Percentiles rank a stretch among this genome's conserved stretches.
Conservation (phyloP, 495 filamentous ascomycete genomes). For the Penicillium atrosanguineum region DNA sequence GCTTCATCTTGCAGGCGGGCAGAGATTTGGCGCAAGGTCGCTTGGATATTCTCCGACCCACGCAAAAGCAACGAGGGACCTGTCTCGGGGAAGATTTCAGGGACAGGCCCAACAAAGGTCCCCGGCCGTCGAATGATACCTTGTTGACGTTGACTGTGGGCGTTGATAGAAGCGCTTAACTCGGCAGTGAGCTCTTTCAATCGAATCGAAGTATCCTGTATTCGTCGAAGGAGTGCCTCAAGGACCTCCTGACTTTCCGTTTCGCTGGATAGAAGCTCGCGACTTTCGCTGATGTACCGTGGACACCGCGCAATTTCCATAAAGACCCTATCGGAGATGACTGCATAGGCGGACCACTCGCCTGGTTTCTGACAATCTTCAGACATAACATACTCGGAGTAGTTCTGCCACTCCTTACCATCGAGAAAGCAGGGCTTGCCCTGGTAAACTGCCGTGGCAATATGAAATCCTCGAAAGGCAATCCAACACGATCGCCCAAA, state of each 20-base stretch:
- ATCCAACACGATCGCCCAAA: slow-evolving; percentile 30
- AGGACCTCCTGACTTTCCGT: neutral
- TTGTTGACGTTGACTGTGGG: slow-evolving; percentile 24
- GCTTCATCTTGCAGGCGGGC: slow-evolving; percentile 9
- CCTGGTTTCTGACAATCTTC: slow-evolving; percentile 28
- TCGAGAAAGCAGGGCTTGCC: slow-evolving; percentile 34
- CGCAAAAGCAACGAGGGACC: slow-evolving; percentile 26
- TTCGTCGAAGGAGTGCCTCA: slow-evolving; percentile 16
- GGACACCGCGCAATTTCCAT: slow-evolving; percentile 35
- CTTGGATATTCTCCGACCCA: slow-evolving; percentile 25
- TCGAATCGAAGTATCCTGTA: slow-evolving; percentile 15
- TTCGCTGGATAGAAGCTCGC: slow-evolving; percentile 13
- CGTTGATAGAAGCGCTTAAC: slow-evolving; percentile 24
- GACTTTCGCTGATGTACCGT: slow-evolving; percentile 28
- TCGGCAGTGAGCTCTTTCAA: slow-evolving; percentile 12
- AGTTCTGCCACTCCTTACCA: slow-evolving; percentile 27
- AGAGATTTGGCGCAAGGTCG: slow-evolving; percentile 14
- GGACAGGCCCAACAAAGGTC: slow-evolving; percentile 24
- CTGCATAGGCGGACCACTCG: slow-evolving; percentile 23
- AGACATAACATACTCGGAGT: slow-evolving; percentile 16
- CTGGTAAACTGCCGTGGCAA: slow-evolving; percentile 28
- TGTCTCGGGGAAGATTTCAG: slow-evolving; percentile 27
- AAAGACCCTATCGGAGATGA: slow-evolving; percentile 24
- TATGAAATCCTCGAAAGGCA: slow-evolving; percentile 33
- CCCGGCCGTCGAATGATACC: slow-evolving; percentile 22